Percentiles rank a stretch among this genome's conserved stretches.
Conservation (phyloP, 78 protist genomes). For the Chrysochromulina parva region DNA sequence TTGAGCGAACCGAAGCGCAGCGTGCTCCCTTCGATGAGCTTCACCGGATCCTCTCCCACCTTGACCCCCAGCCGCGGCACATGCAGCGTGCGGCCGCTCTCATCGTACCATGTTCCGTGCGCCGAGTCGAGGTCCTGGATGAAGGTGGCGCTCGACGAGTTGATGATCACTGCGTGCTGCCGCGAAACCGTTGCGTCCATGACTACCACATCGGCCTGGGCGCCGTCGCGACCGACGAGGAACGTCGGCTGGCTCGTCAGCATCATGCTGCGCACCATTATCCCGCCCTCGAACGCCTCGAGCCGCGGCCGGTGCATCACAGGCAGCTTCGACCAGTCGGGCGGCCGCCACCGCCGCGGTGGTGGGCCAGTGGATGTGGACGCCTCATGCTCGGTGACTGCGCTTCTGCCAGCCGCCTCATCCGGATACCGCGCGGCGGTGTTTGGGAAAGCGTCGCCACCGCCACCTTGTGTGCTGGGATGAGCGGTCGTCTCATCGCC, state of each 20-base stretch:
- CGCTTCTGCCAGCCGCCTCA: no score
- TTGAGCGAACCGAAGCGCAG: neutral
- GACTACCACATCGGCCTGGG: neutral
- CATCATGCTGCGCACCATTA: neutral
- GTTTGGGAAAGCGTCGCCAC: no score
- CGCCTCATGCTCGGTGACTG: no score
- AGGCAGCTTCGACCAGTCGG: neutral
- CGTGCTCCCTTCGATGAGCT: neutral
- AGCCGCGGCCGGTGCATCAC: neutral
- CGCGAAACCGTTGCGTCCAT: neutral
- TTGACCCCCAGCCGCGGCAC: neutral
- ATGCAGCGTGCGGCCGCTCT: neutral
- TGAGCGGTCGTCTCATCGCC: no score
- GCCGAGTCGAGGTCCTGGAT: neutral
- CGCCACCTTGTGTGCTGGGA: no score
- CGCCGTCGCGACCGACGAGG: neutral
- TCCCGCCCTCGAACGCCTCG: neutral
- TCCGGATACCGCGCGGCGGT: no score
- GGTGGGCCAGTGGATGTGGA: no score
- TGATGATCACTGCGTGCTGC: neutral
- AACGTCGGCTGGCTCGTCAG: neutral
- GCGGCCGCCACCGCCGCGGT: neutral
- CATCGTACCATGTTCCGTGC: neutral
- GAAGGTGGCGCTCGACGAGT: neutral
- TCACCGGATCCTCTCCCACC: neutral